Evolutionary conservation across 176 grass and related monocot species (phyloP).

Genomic region (Carex littledalei): DNA sequence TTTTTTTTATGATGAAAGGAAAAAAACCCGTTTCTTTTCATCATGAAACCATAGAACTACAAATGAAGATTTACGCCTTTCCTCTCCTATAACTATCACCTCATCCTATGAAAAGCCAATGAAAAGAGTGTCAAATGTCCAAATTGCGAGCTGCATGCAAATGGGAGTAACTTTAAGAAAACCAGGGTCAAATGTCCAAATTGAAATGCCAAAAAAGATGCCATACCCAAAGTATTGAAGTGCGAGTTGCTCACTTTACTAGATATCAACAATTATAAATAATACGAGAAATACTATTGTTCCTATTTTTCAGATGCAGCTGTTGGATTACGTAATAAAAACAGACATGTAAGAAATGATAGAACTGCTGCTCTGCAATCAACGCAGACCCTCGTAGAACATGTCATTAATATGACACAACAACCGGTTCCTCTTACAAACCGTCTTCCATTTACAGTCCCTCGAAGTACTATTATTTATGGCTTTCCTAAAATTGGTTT

Average conservation of each 20-base stretch:
- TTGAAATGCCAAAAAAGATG: too few species aligned
- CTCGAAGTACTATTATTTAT: constrained; percentile 1
- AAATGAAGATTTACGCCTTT: too few species aligned
- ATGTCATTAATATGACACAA: constrained; percentile 5
- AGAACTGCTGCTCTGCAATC: neutral
- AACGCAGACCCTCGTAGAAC: neutral
- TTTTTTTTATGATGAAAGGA: too few species aligned
- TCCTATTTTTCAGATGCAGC: neutral
- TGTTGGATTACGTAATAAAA: neutral
- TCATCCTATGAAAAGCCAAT: neutral
- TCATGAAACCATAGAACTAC: too few species aligned
- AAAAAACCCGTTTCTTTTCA: too few species aligned
- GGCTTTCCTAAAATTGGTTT: constrained; percentile 23
- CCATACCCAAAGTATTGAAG: too few species aligned
- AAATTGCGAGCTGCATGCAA: too few species aligned
- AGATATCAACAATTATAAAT: neutral
- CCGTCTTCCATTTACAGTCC: constrained; percentile 10
- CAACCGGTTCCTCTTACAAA: neutral
- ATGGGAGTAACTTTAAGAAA: too few species aligned
- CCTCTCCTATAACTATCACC: too few species aligned
- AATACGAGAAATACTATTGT: neutral
- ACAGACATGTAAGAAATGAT: neutral
- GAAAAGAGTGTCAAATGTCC: too few species aligned
- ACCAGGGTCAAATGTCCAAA: too few species aligned
- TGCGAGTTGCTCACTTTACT: too few species aligned